Conservation (phyloP, 306 rosid species). For the Mimosa pudica region DNA sequence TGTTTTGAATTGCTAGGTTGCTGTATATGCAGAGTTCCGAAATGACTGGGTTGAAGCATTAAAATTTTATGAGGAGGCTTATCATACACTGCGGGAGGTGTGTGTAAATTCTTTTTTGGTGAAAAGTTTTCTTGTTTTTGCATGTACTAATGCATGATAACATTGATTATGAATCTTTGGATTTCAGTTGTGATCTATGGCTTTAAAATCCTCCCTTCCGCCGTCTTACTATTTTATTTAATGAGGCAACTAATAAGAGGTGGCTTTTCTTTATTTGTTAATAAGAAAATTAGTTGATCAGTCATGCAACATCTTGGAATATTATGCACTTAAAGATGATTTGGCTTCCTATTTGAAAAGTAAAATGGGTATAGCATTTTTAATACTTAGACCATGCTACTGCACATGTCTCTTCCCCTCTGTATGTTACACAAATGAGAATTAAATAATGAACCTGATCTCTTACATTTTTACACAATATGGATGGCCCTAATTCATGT, state of each 20-base stretch:
- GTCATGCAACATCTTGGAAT: not conserved
- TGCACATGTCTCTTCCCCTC: constrained; percentile 6
- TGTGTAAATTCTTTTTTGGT: constrained; percentile 1
- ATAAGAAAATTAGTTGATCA: not conserved
- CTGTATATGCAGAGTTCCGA: constrained; percentile 94
- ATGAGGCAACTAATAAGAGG: constrained; percentile 12
- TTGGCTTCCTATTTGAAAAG: not conserved
- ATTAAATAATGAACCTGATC: not conserved
- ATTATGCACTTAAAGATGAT: not conserved
- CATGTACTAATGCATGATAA: constrained; percentile 22
- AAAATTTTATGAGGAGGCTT: constrained; percentile 89
- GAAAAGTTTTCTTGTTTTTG: constrained; percentile 14
- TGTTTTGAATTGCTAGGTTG: constrained; percentile 72
- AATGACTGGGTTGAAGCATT: constrained; percentile 93
- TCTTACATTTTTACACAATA: not conserved
- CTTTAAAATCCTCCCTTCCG: not conserved
- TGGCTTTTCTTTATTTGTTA: not conserved
- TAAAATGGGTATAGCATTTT: not conserved
- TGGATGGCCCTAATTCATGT: not conserved
- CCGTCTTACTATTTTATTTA: constrained; percentile 28
- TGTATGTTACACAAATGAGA: not conserved
- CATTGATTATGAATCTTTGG: constrained; percentile 20
- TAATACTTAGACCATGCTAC: not conserved
- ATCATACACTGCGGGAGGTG: constrained; percentile 86
- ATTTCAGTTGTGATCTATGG: constrained; percentile 5